Base-by-base conservation (phyloP, 169 alveolate species). In the Babesia ovis region DNA sequence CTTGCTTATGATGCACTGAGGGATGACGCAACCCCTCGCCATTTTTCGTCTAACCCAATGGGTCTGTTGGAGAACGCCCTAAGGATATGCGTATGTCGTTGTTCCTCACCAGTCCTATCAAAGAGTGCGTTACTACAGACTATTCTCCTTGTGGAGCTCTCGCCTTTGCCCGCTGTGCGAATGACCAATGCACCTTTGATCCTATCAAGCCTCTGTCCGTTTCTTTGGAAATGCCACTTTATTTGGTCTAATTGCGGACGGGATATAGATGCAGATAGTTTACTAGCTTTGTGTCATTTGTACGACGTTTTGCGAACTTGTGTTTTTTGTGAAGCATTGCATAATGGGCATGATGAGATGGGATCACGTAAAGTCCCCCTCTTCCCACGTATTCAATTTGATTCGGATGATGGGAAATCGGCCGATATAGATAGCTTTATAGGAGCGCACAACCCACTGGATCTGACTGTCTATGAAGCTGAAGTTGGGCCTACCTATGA, bases 221-320 rank as follows among this genome's bases (percentile, higher is more conserved):
- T 81, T 34, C 45, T 81, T 39, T 72, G 89, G 85, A 70, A 72
- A 59, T 71, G 89, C 58, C 85, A 71, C 58, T 81, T 81, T 39
- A 42, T 81, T 37, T 81, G 89, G 89, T 59, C 84, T 23, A 81
- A 70, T 29, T 50, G 67, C 51, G 77, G 72, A 54, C 73, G 77
- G n/a, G 89, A 74, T 53, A 60, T 64, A 22, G 64, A 70, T 41
- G 46, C 32, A 11, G 85, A 81, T 22, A 62, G 37, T 25, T 31
- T 81, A 14, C 14, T 57, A 3, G 85, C 76, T 43, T 54, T 81
- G 57, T 55, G 73, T 14, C 70, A 70, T 41, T 68, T 81, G 37
- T 81, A 81, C 73, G 56, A 68, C 16, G n/a, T 46, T 6, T 31
- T 79, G 51, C 55, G 72, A 4, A 35, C 62, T 12, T 27, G 74